Evolutionary conservation across 2,329 filamentous ascomycete genomes (phyloP).

Genomic region (Thelonectria discophora): DNA sequence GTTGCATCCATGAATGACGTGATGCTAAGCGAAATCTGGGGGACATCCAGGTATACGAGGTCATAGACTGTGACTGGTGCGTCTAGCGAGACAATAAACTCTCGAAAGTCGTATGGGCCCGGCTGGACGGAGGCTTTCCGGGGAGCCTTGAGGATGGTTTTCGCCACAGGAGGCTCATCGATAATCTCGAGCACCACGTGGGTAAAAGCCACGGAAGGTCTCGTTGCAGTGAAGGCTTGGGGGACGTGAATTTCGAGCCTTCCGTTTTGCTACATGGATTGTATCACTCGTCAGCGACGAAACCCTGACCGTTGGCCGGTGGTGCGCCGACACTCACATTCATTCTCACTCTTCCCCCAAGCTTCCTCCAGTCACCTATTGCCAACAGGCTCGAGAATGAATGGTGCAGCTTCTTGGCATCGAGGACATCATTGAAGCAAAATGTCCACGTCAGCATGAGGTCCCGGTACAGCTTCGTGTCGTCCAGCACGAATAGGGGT

Average conservation of each 20-base stretch:
- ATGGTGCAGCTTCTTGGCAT: constrained; percentile 49
- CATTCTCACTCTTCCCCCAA: constrained; percentile 53
- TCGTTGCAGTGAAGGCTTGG: constrained; percentile 39
- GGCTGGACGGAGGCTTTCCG: background rate
- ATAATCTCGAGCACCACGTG: constrained; percentile 48
- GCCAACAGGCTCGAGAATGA: constrained; percentile 51
- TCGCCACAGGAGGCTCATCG: background rate
- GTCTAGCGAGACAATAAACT: constrained; percentile 3
- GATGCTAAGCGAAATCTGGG: constrained; percentile 57
- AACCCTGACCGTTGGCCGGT: background rate
- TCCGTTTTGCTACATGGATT: constrained; percentile 27
- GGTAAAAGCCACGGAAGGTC: constrained; percentile 54
- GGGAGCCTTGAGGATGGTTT: background rate
- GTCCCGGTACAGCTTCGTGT: constrained; percentile 4
- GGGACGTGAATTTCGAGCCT: constrained; percentile 48
- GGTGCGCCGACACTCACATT: constrained; percentile 27
- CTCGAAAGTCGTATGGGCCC: background rate
- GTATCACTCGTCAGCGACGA: background rate
- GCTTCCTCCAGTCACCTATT: constrained; percentile 56
- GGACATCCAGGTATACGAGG: constrained; percentile 51
- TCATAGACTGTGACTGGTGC: constrained; percentile 46
- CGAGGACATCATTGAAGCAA: constrained; percentile 57
- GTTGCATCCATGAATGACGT: constrained; percentile 59
- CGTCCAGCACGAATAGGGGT: constrained; percentile 13
- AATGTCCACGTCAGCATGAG: constrained; percentile 43